Evolutionary conservation across 225 moss, liverwort and hornwort genomes (phyloP), one percentile per base, ranked within the genome.

Genomic region (Anthoceros angustus): DNA sequence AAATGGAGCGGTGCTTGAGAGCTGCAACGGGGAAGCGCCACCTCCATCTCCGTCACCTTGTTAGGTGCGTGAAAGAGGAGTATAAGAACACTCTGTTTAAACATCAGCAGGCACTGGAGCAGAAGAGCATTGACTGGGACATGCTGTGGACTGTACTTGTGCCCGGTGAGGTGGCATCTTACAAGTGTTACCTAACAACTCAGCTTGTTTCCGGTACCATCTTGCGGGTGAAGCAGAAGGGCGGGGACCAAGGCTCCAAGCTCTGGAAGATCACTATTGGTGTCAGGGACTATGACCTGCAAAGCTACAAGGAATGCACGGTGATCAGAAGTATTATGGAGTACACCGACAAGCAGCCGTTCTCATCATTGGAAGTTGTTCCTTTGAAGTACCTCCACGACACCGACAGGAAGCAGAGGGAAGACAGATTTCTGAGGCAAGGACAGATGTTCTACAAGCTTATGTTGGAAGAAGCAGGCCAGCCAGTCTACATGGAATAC

Each of bases 381-480:
- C 45, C 45, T 46, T 46, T 46, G 45, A 46, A 46, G 45, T 46
- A 46, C 45, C 45, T 46, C 45, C 3, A 46, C 45, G 45, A 46
- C 45, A 5, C 45, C 45, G 45, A 46, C 45, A 46, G 45, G 45
- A 46, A 46, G 45, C 3, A 46, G 45, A 46, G 45, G 45, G 45
- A 46, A 46, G 45, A 46, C 2, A 46, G 45, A 46, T 46, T 46
- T 46, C 45, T 2, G 45, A 2, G 6, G 6, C 45, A 46, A 5
- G 45, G 45, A 46, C 2, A 46, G 45, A 46, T 46, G 45, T 46
- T 46, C 45, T 46, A 46, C 45, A 46, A 5, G 45, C 45, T 46
- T 11, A 46, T 46, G 45, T 46, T 46, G 45, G 6, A 73, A 42
- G 62, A 40, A 68, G 25, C 67, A 68, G 26, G 61, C 61, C 8